Base-by-base conservation (phyloP, 768 basidiomycete species). In the Lactarius vividus region DNA sequence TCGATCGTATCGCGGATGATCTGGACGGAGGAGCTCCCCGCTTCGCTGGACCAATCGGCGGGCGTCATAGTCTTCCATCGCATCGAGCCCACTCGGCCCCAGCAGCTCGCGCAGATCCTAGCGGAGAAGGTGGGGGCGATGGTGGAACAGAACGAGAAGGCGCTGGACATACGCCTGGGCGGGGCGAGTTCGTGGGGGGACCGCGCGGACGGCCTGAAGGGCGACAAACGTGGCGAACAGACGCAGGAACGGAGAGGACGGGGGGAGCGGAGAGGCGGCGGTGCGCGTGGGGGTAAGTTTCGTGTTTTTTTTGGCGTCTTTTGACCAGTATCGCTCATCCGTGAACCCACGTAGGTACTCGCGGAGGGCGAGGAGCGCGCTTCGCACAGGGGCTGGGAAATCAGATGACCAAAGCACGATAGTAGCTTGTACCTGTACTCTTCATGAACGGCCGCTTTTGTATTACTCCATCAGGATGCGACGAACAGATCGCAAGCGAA, bases 1-100 rank as follows among this genome's bases (percentile, higher is more conserved):
- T 94, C 94, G 15, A 87, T 97, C 70, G 91, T 98, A 46, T 96
- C 93, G 31, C 93, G 95, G 77, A 98, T 99, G 96, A 97, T 98
- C 72, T 98, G 96, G 94, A 93, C 84, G 73, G 97, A 98, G 72
- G 95, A 97, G 73, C 81, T 98, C 13, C 82, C 90, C 1, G 97
- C 96, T 3, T 96, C 95, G 18, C 82, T 98, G 62, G 97, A 98
- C 75, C 94, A 92, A 74, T 88, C 92, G 20, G 88, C 88, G 29
- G 89, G 88, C 42, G 94, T 96, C 52, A 84, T 99, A 63, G 88
- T 96, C 55, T 95, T 98, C 82, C 94, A 98, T 74, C 88, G 94
- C 63, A 85, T 94, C 64, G 96, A 98, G 71, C 83, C 92, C 42
- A 88, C 91, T 18, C 89, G 92, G 56, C 82, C 89, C 4, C 97